Conservation (phyloP, 495 filamentous ascomycete species). For the Baudoinia panamericana region DNA sequence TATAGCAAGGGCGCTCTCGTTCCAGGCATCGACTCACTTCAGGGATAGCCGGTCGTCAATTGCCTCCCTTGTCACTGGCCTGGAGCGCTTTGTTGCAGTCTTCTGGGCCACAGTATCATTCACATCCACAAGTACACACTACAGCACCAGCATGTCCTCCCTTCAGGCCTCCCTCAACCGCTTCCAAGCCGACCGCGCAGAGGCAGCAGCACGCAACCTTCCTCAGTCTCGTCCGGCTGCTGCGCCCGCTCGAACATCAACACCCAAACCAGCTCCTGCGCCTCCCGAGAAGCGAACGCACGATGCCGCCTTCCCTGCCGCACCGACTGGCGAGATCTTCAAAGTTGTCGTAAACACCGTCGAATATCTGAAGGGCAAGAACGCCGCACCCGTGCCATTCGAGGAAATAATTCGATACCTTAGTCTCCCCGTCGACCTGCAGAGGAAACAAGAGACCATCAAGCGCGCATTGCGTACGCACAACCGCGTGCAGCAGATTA, state of each 20-base stretch:
- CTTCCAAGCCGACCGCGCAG: slow-evolving; percentile 19
- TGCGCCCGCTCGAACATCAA: slow-evolving; percentile 12
- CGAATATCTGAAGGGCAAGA: slow-evolving; percentile 69
- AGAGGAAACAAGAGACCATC: slow-evolving; percentile 8
- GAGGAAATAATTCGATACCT: slow-evolving; percentile 65
- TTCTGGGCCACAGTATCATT: slow-evolving; percentile 7
- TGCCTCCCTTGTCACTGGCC: too few relatives aligned
- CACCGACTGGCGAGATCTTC: slow-evolving; percentile 56
- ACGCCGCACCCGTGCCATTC: slow-evolving; percentile 49
- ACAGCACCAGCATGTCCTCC: not conserved
- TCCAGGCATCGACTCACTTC: too few relatives aligned
- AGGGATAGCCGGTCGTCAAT: too few relatives aligned
- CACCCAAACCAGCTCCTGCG: slow-evolving; percentile 21
- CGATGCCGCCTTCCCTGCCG: slow-evolving; percentile 24
- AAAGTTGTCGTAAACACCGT: slow-evolving; percentile 75
- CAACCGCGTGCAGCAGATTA: slow-evolving; percentile 57
- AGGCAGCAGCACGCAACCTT: slow-evolving; percentile 17
- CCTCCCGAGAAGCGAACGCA: slow-evolving; percentile 28
- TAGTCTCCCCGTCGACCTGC: slow-evolving; percentile 34
- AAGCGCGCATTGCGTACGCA: slow-evolving; percentile 38
- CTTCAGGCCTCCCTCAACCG: slow-evolving; percentile 4
- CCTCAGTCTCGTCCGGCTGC: slow-evolving; percentile 11
- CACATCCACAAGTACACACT: slow-evolving; percentile 1
- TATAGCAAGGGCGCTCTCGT: too few relatives aligned
- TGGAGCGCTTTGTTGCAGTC: slow-evolving; percentile 17